These are phyloP conservation scores for Aureobasidium sp. DNA, from an alignment of 2,329 filamentous ascomycete species.

Conservation along the genomic window DNA sequence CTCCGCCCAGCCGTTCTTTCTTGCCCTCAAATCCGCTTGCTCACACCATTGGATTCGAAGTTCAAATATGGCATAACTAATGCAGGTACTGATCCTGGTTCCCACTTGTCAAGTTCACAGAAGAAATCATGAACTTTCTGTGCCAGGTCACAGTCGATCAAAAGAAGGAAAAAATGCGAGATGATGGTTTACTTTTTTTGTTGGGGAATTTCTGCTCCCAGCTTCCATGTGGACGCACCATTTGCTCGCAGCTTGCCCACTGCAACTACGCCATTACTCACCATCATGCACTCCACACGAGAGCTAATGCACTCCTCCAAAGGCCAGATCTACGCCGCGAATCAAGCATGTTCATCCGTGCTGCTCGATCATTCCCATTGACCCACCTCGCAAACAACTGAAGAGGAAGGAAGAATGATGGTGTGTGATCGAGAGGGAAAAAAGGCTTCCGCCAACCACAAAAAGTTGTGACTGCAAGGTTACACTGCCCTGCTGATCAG, in stretches of 20 bases:
- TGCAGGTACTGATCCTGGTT: conserved; percentile 5
- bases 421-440: too few species aligned
- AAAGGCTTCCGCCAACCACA: not conserved
- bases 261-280: conserved; percentile 1
- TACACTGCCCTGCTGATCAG: conserved; percentile 4
- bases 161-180: not conserved
- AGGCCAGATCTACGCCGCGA: not conserved
- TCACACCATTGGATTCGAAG: not conserved
- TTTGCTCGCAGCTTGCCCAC: not conserved
- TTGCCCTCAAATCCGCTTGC: not conserved
- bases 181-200: not conserved
- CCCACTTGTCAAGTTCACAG: conserved; percentile 1
- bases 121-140: not conserved
- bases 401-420: conserved; percentile 1
- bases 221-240: too few species aligned
- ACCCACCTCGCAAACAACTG: not conserved
- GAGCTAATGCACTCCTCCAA: not conserved
- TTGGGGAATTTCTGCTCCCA: not conserved
- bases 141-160: not conserved
- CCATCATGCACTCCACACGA: conserved; percentile 5
- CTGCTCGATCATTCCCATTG: not conserved
- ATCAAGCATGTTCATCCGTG: not conserved
- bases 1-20: not conserved
- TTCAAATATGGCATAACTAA: not conserved
- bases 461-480: not conserved